Base-by-base conservation (phyloP, 139 green algal species). In the Chlorella sp. region DNA sequence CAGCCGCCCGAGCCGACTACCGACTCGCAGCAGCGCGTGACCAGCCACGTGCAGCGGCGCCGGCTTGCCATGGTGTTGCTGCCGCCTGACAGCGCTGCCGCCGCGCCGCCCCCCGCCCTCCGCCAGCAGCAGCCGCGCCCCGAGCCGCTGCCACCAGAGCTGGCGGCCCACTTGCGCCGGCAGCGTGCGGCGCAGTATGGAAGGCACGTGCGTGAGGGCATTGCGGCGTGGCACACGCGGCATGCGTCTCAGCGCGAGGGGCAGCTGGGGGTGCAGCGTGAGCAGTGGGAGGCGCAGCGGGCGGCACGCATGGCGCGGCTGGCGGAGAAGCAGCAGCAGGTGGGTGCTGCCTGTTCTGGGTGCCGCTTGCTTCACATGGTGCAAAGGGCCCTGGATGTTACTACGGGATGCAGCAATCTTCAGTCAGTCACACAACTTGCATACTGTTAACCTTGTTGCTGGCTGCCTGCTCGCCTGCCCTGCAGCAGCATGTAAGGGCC, bases 181-280 rank as follows among this genome's bases (percentile, higher is more conserved):
- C 69, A 88, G 42, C 69, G 85, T 12, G 85, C 85, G 7, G 40
- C n/a, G 22, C 36, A 88, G 40, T 88, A 88, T 71, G 85, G 85
- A 12, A 71, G 85, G 5, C 28, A 21, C 3, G 85, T 88, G 69
- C 85, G 85, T 16, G 61, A 82, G 69, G 32, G 40, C 42, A 40
- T 88, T 71, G 85, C 85, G 1, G 42, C 40, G 0, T 68, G 40
- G 42, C 85, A 88, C 19, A 30, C 37, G 30, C 69, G 85, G 36
- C 40, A 82, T 42, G 32, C 69, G 0, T 16, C 32, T 5, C 61
- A 42, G 42, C 40, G 69, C 0, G 36, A 88, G 69, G 69, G 19
- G 40, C 30, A 37, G 42, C 30, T 69, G 30, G 85, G 40, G 16
- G 64, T 66, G 11, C 83, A 88, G 83, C 61, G 83, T 3, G 64